Conservation (phyloP, 176 grass and related monocot genomes). For the Avena sativa region DNA sequence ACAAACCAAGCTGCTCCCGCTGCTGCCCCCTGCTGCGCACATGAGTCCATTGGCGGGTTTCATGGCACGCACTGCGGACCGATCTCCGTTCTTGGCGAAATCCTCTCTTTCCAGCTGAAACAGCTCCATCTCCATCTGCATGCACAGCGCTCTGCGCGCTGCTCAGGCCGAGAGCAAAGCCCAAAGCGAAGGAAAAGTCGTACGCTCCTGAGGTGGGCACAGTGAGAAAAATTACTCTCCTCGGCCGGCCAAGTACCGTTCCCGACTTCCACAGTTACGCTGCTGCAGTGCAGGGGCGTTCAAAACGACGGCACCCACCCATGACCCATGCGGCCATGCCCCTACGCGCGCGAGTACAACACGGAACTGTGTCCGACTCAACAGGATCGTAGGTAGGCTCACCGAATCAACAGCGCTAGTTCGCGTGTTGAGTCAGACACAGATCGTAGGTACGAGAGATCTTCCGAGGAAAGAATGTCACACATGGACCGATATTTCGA, state of each 20-base stretch:
- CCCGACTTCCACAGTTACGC: not conserved
- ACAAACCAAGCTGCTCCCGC: constrained; percentile 20
- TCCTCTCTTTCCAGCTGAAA: not conserved
- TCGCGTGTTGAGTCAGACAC: not conserved
- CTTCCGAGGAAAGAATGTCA: too few relatives aligned
- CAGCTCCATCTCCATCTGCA: too few relatives aligned
- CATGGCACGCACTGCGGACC: not conserved
- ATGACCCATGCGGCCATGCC: too few relatives aligned
- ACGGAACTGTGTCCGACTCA: not conserved
- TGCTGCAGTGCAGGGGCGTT: not conserved
- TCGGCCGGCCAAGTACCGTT: not conserved
- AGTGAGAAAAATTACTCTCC: not conserved
- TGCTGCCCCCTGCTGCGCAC: not conserved
- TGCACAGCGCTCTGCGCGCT: not conserved
- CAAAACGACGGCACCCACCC: not conserved
- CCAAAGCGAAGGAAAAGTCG: not conserved
- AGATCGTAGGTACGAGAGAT: too few relatives aligned
- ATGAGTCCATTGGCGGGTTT: not conserved
- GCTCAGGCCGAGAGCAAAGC: not conserved
- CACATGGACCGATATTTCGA: too few relatives aligned
- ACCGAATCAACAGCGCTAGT: not conserved
- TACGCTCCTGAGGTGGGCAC: not conserved
- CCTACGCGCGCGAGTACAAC: not conserved
- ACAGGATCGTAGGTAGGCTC: not conserved
- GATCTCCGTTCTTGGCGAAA: not conserved